These are phyloP conservation scores for Lenzites betulinus DNA, from an alignment of 768 basidiomycete genomes.

Conservation along the genomic window DNA sequence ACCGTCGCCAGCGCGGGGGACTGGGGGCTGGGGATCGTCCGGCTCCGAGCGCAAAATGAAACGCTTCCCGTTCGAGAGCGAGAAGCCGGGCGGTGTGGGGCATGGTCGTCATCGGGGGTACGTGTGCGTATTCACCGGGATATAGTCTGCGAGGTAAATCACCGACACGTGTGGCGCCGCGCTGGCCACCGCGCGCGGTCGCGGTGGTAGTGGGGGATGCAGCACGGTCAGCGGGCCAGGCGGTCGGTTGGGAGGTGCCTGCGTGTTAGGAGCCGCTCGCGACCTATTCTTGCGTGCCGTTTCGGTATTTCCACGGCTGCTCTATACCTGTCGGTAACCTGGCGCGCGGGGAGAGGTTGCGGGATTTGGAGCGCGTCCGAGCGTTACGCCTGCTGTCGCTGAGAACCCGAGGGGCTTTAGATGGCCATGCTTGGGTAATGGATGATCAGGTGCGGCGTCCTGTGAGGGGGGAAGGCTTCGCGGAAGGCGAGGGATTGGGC, in stretches of 20 bases:
- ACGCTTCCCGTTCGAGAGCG: conserved; percentile 8
- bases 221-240: not conserved
- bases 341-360: not conserved
- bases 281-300: conserved; percentile 6
- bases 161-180: not conserved
- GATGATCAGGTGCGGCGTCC: conserved; percentile 6
- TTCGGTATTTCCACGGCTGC: not conserved
- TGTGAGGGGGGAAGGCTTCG: not conserved
- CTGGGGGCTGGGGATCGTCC: conserved; percentile 4
- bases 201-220: not conserved
- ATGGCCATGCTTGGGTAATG: not conserved
- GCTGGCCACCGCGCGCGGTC: too few species aligned
- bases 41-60: conserved; percentile 15
- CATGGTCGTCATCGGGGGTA: not conserved
- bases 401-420: not conserved
- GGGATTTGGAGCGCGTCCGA: not conserved
- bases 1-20: not conserved
- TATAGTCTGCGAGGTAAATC: not conserved
- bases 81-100: not conserved
- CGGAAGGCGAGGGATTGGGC: not conserved
- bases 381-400: not conserved
- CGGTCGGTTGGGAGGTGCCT: not conserved
- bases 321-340: not conserved
- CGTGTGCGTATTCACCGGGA: not conserved
- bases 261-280: not conserved